Evolutionary conservation across 768 basidiomycete genomes (phyloP), one percentile per base, ranked within the genome.

Genomic region (Tylopilus subfusipes): DNA sequence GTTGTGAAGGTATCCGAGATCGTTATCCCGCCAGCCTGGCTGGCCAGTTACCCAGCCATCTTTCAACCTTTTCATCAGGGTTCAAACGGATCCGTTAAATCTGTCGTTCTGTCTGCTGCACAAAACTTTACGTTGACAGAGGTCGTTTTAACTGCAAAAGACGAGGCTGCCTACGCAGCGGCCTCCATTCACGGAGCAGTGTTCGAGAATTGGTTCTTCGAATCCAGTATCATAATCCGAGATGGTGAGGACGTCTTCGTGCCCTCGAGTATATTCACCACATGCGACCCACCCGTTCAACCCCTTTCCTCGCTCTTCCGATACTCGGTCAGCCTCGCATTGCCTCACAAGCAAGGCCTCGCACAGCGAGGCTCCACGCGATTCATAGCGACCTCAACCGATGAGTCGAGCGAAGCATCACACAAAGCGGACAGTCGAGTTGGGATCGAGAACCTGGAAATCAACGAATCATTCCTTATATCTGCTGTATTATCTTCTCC

Each of bases 331-430:
- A 78, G 82, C 49, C 78, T 90, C 75, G 59, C 82, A 5, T 80
- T 86, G 55, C 90, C 93, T 11, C 83, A 86, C 22, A 71, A 77
- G n/a, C 91, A 93, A 72, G 93, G 93, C 29, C 72, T 76, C 57
- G 75, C 79, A 14, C 64, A 73, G 33, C 68, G 68, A 29, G 76
- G 75, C 13, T 51, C 59, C 19, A 91, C 90, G 1, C 75, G 70
- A 43, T 69, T 92, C 47, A 72, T 85, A 47, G 63, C 87, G 14
- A 69, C 78, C 2, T 70, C 72, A 24, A 66, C 66, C 21, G 60
- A 70, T 24, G 56, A 49, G 25, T 22, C 50, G 52, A 46, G n/a
- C 9, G 40, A 33, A 30, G 43, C 5, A 8, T 48, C 47, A 19
- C 55, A 50, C 53, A 54, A 49, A 30, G 55, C 24, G 42, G 46